Base-by-base conservation (phyloP, 352 stramenopile species). In the Blastocystis sp. region DNA sequence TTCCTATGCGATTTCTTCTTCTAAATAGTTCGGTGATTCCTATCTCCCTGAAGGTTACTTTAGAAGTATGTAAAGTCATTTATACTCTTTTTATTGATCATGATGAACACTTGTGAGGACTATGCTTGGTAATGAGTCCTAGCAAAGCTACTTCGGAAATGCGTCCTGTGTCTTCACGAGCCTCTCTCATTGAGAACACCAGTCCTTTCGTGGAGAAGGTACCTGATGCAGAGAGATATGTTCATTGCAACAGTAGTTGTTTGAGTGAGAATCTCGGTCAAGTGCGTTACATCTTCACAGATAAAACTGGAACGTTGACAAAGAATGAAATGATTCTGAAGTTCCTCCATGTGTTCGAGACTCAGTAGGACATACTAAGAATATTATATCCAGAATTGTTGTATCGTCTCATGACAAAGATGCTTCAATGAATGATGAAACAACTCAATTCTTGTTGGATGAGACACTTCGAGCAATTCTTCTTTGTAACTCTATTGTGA, bases 241-340 rank as follows among this genome's bases (percentile, higher is more conserved):
- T 73, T 56, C 12, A 80, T 27, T 80, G 73, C 32, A 73, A 67
- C 49, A 58, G 32, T 66, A 88, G 85, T 54, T 81, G 67, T 51
- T 90, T 97, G 19, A 95, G 94, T 88, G 93, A 96, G 89, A 93
- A 96, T 83, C 89, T 97, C 3, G 93, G 93, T 1, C 93, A 96
- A 89, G 93, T 96, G 32, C 93, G 90, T 87, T 95, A 95, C 88
- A 93, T 97, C 35, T 97, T 97, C 75, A 93, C 90, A 43, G 94
- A 97, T 89, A 97, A 97, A 90, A 97, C 94, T 12, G 95, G 95
- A 21, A 98, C 95, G 11, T 88, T 98, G 35, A 98, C 95, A 59
- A 94, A 93, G 80, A 98, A 98, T 89, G 91, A 97, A 37, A 98
- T 98, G 95, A 95, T 94, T 91, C 91, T 92, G 29, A 88, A 86